These are phyloP conservation scores for Nicotiana tabacum DNA, from an alignment of 257 asterid genomes.

Conservation along the genomic window DNA sequence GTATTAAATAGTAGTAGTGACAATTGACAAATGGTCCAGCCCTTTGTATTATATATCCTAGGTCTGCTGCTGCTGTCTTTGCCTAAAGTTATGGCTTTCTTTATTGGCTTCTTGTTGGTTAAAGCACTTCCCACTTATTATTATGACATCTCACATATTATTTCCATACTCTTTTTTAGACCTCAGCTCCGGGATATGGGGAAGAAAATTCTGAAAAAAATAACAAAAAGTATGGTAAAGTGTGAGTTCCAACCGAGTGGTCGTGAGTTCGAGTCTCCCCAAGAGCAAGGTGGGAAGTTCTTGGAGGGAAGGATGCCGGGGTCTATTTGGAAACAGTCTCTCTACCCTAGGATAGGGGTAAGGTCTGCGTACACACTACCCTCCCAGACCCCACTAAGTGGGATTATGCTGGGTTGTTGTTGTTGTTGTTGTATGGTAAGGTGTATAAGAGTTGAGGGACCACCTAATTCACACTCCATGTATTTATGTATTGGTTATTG, in stretches of 20 bases:
- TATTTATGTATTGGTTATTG: not conserved
- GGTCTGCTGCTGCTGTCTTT: constrained; percentile 3
- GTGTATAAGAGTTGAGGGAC: not conserved
- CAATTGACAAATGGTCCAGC: not conserved
- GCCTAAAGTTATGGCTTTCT: not conserved
- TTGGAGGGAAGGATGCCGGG: too few species aligned
- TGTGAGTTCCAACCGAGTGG: not conserved
- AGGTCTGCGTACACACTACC: too few species aligned
- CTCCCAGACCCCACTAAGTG: too few species aligned
- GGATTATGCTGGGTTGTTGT: too few species aligned
- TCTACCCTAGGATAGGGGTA: too few species aligned
- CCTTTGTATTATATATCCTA: not conserved
- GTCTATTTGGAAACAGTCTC: too few species aligned
- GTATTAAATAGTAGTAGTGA: not conserved
- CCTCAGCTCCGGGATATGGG: not conserved
- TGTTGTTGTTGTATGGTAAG: too few species aligned
- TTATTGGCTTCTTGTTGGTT: not conserved
- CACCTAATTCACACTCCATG: not conserved
- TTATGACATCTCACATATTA: too few species aligned
- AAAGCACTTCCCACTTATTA: not conserved
- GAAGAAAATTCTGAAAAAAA: not conserved
- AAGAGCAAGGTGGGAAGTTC: too few species aligned
- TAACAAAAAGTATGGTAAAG: not conserved
- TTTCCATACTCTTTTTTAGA: too few species aligned
- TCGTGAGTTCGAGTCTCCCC: too few species aligned